A percentile compares a stretch with the other conserved stretches of the same genome.
Evolutionary conservation across 495 filamentous ascomycete species (phyloP).

Genomic region (Aspergillus biplanus): DNA sequence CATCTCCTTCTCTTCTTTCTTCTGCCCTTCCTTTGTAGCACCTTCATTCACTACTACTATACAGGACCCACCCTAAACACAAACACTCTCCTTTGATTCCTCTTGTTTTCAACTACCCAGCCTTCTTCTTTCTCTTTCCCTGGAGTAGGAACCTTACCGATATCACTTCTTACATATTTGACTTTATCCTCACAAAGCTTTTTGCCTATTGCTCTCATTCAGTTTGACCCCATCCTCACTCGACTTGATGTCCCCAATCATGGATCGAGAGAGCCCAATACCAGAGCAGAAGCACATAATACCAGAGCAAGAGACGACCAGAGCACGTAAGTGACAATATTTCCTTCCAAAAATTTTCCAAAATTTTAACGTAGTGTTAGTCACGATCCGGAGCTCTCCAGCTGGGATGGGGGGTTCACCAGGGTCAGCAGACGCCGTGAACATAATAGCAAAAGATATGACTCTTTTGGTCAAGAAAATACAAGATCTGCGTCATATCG

Average conservation of each 20-base stretch:
- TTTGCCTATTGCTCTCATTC: too few species aligned
- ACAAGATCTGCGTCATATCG: conserved; percentile 49
- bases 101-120: too few species aligned
- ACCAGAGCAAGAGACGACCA: not conserved
- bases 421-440: conserved; percentile 25
- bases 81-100: too few species aligned
- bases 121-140: too few species aligned
- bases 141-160: too few species aligned
- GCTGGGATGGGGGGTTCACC: conserved; percentile 13
- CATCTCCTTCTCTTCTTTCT: not conserved
- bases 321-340: conserved; percentile 2
- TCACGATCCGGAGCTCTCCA: not conserved
- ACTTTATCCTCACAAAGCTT: too few species aligned
- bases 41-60: not conserved
- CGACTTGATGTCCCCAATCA: not conserved
- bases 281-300: conserved; percentile 7
- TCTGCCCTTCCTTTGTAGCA: not conserved
- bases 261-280: not conserved
- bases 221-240: too few species aligned
- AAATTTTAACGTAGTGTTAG: conserved; percentile 9
- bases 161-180: too few species aligned
- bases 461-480: conserved; percentile 50
- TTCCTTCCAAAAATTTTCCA: not conserved
- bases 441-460: conserved; percentile 43
- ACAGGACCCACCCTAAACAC: too few species aligned